Evolutionary conservation across 371 early-diverging fungal species (phyloP), one percentile per base, ranked within the genome.

Genomic region (Massospora cicadina): DNA sequence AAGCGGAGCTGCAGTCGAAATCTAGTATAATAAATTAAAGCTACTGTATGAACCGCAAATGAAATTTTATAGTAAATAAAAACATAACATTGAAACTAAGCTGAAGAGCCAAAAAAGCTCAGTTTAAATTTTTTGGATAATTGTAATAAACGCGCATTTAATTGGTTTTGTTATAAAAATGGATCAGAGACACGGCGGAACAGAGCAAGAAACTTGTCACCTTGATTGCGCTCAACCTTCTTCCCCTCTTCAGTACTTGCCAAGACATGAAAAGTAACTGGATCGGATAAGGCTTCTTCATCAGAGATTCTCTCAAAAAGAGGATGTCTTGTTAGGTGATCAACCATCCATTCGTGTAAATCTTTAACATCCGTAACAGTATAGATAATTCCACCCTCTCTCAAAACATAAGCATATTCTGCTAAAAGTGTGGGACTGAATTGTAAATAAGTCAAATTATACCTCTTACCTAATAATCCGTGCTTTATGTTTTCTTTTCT

Each of bases 401-500:
- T 81, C 59, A 96, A 76, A 30, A 86, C 81, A 73, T 94, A 97
- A 17, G 98, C 98, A 72, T 97, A 98, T 73, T 97, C 97, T 53
- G 93, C 87, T 33, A 97, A 76, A 66, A 98, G 76, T 2, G 86
- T 90, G 55, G 71, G 79, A 68, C 79, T 83, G 61, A 27, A 32
- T 54, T 33, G 54, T 33, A 33, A 33, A 33, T 60, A 26, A 72
- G 54, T 24, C 17, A 43, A 23, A 55, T 53, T 32, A 58, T 26
- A 68, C 13, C 13, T 58, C 67, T 66, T 78, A 81, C 82, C 90
- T 92, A 66, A 99, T 90, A 67, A 99, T 97, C 61, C 99, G 81
- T 0, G 93, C 95, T 81, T 98, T 99, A 77, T 98, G 98, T 77
- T 99, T 99, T 74, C 90, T 84, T 72, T 93, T 97, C 74, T 99